Base-by-base conservation (phyloP, 2,329 filamentous ascomycete species). In the Cladosporium halotolerans region DNA sequence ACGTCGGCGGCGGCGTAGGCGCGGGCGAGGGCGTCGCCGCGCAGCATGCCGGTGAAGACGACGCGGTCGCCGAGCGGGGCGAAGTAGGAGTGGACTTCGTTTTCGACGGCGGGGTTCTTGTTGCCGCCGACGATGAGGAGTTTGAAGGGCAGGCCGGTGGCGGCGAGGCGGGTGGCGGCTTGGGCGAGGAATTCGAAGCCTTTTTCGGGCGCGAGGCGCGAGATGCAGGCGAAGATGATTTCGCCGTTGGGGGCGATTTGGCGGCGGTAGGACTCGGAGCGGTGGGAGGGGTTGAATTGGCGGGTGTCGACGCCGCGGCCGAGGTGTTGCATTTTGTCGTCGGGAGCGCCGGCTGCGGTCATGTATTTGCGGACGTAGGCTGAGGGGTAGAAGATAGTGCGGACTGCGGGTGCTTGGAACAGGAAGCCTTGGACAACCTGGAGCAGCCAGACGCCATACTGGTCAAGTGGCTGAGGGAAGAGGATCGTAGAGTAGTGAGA, bases 351-450 rank as follows among this genome's bases (percentile, higher is more conserved):
- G 6, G 82, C 78, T 36, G 72, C 70, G 50, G 79, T 74, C 10
- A 88, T 74, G 61, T 88, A 87, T 33, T 75, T 72, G 38, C 76
- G 73, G 10, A 87, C 83, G 53, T 80, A 85, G 1, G 74, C 75
- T 28, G 81, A 86, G 0, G 84, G 84, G 61, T 87, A 88, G 67
- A 87, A 87, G 48, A 88, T 78, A 3, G 82, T 84, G 60, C 80
- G 77, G 52, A 88, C 78, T 0, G 79, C 80, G 0, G 74, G 57
- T 59, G 85, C 79, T 7, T 76, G 76, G 71, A 86, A 88, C 1
- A 88, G 72, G 59, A 81, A 85, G 44, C 83, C 82, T 67, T 88
- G 83, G 1, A 86, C 82, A 1, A 76, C 70, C 13, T 79, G 76
- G 52, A 87, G 80, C 9, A 84, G 72, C 66, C 78, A 82, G 44